phyloP scores from a whole-genome alignment of 2,329 filamentous ascomycete genomes.

The Kalmusia sp. region DNA sequence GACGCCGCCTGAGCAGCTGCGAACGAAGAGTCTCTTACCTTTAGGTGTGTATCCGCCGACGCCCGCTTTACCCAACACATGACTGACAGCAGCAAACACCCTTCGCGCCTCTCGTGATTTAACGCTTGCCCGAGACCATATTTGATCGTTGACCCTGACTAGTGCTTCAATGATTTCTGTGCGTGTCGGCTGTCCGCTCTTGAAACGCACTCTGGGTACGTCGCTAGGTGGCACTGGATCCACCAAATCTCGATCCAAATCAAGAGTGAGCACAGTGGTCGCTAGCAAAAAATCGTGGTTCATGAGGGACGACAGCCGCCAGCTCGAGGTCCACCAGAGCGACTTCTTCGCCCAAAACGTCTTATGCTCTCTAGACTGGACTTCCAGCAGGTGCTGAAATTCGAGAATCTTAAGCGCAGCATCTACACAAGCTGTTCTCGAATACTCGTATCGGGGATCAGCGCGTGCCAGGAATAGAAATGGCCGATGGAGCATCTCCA shows the following conservation, averaged over 20 bases:
- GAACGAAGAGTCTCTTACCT: neutral
- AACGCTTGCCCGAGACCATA: constrained; percentile 33
- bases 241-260: constrained; percentile 43
- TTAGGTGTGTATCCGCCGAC: neutral
- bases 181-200: constrained; percentile 28
- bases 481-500: constrained; percentile 46
- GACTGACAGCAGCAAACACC: constrained; percentile 34
- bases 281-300: constrained; percentile 58
- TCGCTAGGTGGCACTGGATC: constrained; percentile 17
- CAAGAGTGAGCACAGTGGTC: constrained; percentile 56
- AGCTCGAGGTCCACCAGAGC: constrained; percentile 50
- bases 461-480: constrained; percentile 45
- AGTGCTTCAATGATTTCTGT: constrained; percentile 33
- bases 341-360: constrained; percentile 30
- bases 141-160: constrained; percentile 23
- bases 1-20: too few species aligned
- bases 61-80: constrained; percentile 34
- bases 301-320: constrained; percentile 53
- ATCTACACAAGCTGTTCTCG: constrained; percentile 53
- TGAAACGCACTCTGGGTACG: constrained; percentile 21
- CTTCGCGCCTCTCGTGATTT: constrained; percentile 41
- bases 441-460: constrained; percentile 48
- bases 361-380: constrained; percentile 50
- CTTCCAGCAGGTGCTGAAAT: constrained; percentile 53
- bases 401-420: constrained; percentile 53